Conservation (phyloP, 2,329 filamentous ascomycete species). For the Cladophialophora immunda region DNA sequence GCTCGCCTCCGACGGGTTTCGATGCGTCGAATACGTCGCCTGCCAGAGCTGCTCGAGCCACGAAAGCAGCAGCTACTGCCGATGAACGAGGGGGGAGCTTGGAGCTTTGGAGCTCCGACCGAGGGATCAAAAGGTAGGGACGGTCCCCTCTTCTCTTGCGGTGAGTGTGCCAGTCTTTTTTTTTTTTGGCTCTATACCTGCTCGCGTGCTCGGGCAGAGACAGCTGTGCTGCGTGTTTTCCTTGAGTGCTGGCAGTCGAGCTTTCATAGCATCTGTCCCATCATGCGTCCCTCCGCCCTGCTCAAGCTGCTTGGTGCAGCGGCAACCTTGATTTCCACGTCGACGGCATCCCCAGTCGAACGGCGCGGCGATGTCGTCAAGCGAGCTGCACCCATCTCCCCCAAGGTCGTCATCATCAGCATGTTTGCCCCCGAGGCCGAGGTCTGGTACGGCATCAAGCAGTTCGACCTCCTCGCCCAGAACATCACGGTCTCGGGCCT, state of each 20-base stretch:
- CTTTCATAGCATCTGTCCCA: neutral
- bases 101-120: conserved; percentile 8
- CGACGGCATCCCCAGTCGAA: conserved; percentile 17
- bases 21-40: neutral
- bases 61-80: neutral
- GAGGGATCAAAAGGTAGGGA: conserved; percentile 23
- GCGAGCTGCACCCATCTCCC: conserved; percentile 34
- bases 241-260: neutral
- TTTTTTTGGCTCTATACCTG: conserved; percentile 19
- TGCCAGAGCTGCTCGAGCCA: neutral
- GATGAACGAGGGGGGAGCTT: conserved; percentile 6
- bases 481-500: conserved; percentile 69
- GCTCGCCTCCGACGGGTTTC: conserved; percentile 11
- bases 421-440: conserved; percentile 70
- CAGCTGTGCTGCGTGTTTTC: neutral
- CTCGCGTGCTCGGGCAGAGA: conserved; percentile 17
- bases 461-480: conserved; percentile 65
- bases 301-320: conserved; percentile 21
- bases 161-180: neutral
- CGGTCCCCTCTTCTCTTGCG: conserved; percentile 7
- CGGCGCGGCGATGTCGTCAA: conserved; percentile 8
- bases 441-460: conserved; percentile 66
- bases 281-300: conserved; percentile 17
- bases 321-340: conserved; percentile 1
- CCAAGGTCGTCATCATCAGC: conserved; percentile 54